Evolutionary conservation across 768 basidiomycete species (phyloP), one percentile per base, ranked within the genome.

Genomic region (Termitomyces sp.): DNA sequence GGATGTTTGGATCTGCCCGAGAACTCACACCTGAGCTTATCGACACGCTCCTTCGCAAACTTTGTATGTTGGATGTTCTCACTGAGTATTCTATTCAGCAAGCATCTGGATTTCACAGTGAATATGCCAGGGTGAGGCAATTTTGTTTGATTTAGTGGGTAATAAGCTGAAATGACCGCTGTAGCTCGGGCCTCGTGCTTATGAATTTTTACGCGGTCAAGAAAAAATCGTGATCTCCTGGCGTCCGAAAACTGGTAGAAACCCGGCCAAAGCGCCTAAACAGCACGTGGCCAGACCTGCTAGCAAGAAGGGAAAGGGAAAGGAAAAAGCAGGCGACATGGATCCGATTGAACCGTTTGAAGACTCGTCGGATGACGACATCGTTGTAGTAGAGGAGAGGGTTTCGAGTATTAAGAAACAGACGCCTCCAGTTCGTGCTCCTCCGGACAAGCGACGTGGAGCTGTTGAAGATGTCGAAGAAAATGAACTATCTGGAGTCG

Each of bases 11-110:
- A 0, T 76, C 76, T 2, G 84, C 84, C 32, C 77, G 76, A 62
- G 64, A 79, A 10, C 62, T 87, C 43, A 69, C 76, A 2, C 72
- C 75, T 5, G 81, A 82, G 37, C 77, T 88, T 43, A 64, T 83
- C 10, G 92, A 94, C 46, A 79, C 87, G 9, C 75, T 92, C 58
- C 77, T 93, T 63, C 79, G 80, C 62, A 77, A 78, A 26, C 76
- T 93, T 14, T 60, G 80, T 22, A 73, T 75, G 27, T 71, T 82
- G 56, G 78, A 83, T 5, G 75, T 81, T 18, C 69, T 93, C 40
- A 62, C 64, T 5, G 74, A 75, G 46, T 76, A 80, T 47, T 76
- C 81, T n/a, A 71, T 79, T 33, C 71, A 72, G 20, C 78, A 76
- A 55, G 64, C 65, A 0, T 67, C 69, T n/a, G 81, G 83, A 10